These are phyloP conservation scores for Solanum ossicruentum DNA, from an alignment of 257 asterid genomes.

Conservation along the genomic window DNA sequence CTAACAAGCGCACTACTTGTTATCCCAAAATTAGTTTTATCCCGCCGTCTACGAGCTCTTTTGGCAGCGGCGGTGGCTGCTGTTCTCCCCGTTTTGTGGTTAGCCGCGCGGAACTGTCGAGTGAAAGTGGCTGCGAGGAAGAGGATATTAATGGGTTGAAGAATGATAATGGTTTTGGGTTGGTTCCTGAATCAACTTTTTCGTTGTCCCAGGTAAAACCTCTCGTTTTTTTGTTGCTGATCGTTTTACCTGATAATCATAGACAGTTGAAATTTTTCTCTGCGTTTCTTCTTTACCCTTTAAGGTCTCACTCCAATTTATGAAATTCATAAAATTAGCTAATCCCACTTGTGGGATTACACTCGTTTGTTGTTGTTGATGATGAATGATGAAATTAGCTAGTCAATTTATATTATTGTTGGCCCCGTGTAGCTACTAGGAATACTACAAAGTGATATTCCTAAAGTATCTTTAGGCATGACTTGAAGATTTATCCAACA, in stretches of 20 bases:
- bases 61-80: not conserved
- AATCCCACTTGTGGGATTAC: not conserved
- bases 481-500: not conserved
- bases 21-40: conserved; percentile 8
- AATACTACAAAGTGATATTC: not conserved
- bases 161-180: conserved; percentile 17
- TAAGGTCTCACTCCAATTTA: not conserved
- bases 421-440: not conserved
- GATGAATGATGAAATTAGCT: not conserved
- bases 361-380: not conserved
- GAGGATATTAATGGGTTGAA: conserved; percentile 14
- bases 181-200: conserved; percentile 22
- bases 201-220: conserved; percentile 28
- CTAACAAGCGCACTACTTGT: not conserved
- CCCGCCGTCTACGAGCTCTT: conserved; percentile 5
- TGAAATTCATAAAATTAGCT: not conserved
- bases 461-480: not conserved
- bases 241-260: not conserved
- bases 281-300: not conserved
- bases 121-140: conserved; percentile 1
- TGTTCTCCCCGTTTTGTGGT: conserved; percentile 21
- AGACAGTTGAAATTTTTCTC: not conserved
- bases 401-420: not conserved
- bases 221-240: not conserved
- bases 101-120: conserved; percentile 9